Base-by-base conservation (phyloP, 2,329 filamentous ascomycete genomes). In the Talaromyces atroroseus region DNA sequence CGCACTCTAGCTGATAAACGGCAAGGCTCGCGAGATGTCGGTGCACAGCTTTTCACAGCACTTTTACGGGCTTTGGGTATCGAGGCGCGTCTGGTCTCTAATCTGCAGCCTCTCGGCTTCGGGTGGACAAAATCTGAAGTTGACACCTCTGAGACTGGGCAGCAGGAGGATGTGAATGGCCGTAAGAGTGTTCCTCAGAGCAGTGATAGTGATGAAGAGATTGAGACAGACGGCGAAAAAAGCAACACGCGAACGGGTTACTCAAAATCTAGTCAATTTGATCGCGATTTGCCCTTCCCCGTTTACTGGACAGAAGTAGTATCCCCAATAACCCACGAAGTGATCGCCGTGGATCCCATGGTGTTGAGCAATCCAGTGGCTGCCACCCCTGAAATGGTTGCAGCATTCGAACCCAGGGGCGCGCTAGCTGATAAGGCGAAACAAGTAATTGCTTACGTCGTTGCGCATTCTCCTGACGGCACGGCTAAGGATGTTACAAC, bases 401-500 rank as follows among this genome's bases (percentile, higher is more conserved):
- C 88, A 56, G 82, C 82, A 1, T 86, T 97, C 52, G 91, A 96
- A 65, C 89, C 92, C 14, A 85, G 90, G 14, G 92, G 92, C 5
- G 82, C 80, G 36, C 90, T 88, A 67, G 90, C 92, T 0, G 90
- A 96, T 34, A 90, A 88, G 65, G 84, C 88, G 0, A 92, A 90
- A 63, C 92, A 97, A 70, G 84, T 95, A 12, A 90, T 96, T 66
- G 89, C 89, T 47, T 99, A 99, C 66, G 82, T 95, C 2, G 78
- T 97, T 20, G 92, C 88, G 0, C 90, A 89, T 71, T 90, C 89
- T 0, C 74, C 83, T 2, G 92, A 97, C 67, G 90, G 89, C 2
- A 92, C 90, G 0, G 92, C 90, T 12, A 97, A 97, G 69, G 94
- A 99, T 68, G 88, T 99, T 16, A 99, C 94, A 0, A 86, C 94